Percentiles rank a stretch among this genome's conserved stretches.
phyloP scores from a whole-genome alignment of 306 rosid species.

The Quercus glauca region DNA sequence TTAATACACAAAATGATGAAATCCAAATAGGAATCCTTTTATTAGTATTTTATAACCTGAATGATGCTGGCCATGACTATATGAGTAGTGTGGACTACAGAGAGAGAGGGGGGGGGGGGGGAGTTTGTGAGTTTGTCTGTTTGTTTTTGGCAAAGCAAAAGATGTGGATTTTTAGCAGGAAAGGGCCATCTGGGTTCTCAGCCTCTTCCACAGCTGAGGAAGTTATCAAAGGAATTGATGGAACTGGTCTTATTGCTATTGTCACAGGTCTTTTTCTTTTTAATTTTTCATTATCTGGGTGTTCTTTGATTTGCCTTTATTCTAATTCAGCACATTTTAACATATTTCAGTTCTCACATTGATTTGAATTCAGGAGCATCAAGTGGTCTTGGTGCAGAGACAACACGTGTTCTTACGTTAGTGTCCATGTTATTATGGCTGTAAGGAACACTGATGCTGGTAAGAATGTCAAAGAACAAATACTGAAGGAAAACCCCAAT shows the following conservation, averaged over 20 bases:
- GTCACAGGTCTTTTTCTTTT: slow-evolving; percentile 39
- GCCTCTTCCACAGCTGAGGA: slow-evolving; percentile 49
- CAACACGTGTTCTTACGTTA: slow-evolving; percentile 65
- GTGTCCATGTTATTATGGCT: slow-evolving; percentile 83
- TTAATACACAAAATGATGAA: no score
- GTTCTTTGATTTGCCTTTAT: not conserved
- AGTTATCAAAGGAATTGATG: slow-evolving; percentile 52
- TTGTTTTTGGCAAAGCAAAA: not conserved
- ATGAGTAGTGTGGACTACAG: not conserved
- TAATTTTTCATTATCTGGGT: not conserved
- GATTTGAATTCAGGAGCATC: slow-evolving; percentile 62
- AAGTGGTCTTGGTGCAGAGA: slow-evolving; percentile 78
- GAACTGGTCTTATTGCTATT: slow-evolving; percentile 46
- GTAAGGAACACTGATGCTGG: slow-evolving; percentile 63
- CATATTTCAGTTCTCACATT: not conserved
- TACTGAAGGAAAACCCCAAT: slow-evolving; percentile 48
- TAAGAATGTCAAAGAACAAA: slow-evolving; percentile 38
- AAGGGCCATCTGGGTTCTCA: slow-evolving; percentile 57
- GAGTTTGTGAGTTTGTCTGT: not conserved
- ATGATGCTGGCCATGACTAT: no score
- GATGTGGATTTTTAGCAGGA: slow-evolving; percentile 55
- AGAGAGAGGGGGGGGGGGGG: not conserved
- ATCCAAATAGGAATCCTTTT: no score
- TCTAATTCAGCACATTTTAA: not conserved
- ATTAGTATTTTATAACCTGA: no score